A percentile compares a stretch with the other conserved stretches of the same genome.
These are phyloP conservation scores for Citrullus colocynthis DNA, from an alignment of 306 rosid genomes.

Conservation along the genomic window DNA sequence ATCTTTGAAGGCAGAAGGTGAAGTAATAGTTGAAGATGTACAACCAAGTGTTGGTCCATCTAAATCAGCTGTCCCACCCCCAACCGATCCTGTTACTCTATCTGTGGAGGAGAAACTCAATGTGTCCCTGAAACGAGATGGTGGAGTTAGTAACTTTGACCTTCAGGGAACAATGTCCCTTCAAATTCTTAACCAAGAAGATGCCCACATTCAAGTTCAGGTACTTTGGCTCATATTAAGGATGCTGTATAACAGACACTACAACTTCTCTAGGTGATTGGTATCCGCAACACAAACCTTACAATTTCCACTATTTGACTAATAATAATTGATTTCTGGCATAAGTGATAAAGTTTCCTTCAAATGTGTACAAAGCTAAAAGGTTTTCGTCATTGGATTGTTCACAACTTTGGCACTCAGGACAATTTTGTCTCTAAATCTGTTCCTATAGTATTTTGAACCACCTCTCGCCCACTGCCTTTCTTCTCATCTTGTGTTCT, in stretches of 20 bases:
- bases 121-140: conserved; percentile 82
- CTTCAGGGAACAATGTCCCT: conserved; percentile 83
- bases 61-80: conserved; percentile 58
- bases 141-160: conserved; percentile 87
- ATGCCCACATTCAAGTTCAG: conserved; percentile 89
- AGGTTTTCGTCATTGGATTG: background rate
- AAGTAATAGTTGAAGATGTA: conserved; percentile 68
- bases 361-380: background rate
- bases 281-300: background rate
- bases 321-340: background rate
- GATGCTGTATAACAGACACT: background rate
- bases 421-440: background rate
- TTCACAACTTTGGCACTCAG: background rate
- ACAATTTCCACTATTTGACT: background rate
- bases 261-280: background rate
- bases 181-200: conserved; percentile 93
- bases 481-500: background rate
- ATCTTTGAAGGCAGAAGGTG: conserved; percentile 94
- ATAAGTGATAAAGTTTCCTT: background rate
- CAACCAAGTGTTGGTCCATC: conserved; percentile 63
- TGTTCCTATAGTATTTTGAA: background rate
- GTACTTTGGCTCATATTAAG: conserved; percentile 20
- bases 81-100: conserved; percentile 82
- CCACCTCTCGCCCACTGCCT: background rate
- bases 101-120: conserved; percentile 87